Base-by-base conservation (phyloP, 768 basidiomycete species). In the Candolleomyces aberdarensis region DNA sequence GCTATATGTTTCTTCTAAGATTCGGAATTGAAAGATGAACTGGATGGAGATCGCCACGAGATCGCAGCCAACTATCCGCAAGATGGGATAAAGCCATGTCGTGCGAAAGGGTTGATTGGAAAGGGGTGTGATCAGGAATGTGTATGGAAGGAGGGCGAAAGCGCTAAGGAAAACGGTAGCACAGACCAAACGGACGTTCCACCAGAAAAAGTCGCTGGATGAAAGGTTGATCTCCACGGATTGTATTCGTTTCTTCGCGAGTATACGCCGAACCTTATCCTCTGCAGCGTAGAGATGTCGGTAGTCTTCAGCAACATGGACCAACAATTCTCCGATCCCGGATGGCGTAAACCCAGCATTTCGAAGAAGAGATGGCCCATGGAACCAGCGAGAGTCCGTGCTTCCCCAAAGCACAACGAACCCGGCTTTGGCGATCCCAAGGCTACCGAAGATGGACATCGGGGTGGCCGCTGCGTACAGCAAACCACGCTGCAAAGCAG, bases 401-500 rank as follows among this genome's bases (percentile, higher is more conserved):
- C 61, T 58, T 4, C 66, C 59, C 9, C 63, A 17, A 14, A 66
- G 51, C 15, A 60, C 58, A 20, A 66, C 64, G 49, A 66, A 57
- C 7, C 63, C 64, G 2, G 69, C 67, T 20, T 62, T 62, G 17
- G 60, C 66, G 14, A 68, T 58, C 2, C 69, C 69, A 39, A 68
- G 67, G 40, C 59, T 65, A 15, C 69, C 67, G 53, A 70, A 70
- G 15, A 70, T 36, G 15, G 69, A 70, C 62, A 70, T 60, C 5
- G 67, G 67, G 0, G 67, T 63, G 0, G 67, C 69, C 1, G 69
- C 69, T 5, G 66, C 66, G 49, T 70, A 70, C 5, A 70, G 63
- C 31, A 63, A 67, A 0, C 69, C 69, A 3, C 51, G 44, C 7
- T 56, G 51, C 11, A 70, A 59, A 15, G 67, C 66, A 4, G 64